phyloP scores from a whole-genome alignment of 2,329 filamentous ascomycete genomes.

The Penicillium sumatraense region DNA sequence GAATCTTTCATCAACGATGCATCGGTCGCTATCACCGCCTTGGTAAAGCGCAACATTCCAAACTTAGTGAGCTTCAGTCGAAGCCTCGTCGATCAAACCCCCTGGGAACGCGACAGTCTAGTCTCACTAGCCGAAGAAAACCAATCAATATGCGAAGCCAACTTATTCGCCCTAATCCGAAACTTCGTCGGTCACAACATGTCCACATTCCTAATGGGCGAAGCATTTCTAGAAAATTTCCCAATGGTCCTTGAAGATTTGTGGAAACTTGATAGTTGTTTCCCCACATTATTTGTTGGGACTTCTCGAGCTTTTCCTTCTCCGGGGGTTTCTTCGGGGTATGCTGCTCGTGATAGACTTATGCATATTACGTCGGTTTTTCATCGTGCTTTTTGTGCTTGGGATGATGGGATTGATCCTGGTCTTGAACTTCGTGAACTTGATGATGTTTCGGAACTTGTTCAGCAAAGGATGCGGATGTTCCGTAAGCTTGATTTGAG shows the following conservation, averaged over 20 bases:
- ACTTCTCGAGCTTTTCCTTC: conserved; percentile 61
- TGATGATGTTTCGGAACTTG: conserved; percentile 53
- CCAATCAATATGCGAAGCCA: conserved; percentile 55
- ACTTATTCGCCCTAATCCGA: conserved; percentile 57
- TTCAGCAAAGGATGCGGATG: conserved; percentile 47
- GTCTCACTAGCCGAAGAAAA: conserved; percentile 48
- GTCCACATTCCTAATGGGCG: conserved; percentile 57
- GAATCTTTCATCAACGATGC: conserved; percentile 53
- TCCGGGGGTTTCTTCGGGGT: conserved; percentile 54
- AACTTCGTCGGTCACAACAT: conserved; percentile 60
- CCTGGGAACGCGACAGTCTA: conserved; percentile 63
- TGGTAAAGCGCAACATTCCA: conserved; percentile 53
- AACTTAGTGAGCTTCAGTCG: conserved; percentile 64
- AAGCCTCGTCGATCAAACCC: conserved; percentile 64
- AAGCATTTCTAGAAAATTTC: conserved; percentile 56
- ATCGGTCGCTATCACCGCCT: conserved; percentile 41
- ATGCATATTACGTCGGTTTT: conserved; percentile 46
- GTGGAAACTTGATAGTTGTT: conserved; percentile 59
- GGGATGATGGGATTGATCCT: conserved; percentile 48
- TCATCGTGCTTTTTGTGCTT: conserved; percentile 48
- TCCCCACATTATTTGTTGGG: conserved; percentile 59
- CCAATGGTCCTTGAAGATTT: conserved; percentile 60
- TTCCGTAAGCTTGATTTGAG: conserved; percentile 46
- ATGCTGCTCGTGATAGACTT: conserved; percentile 51
- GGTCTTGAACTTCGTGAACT: conserved; percentile 53